These are phyloP conservation scores for Vitis hybrid DNA, from an alignment of 177 flowering plant species.

Conservation along the genomic window DNA sequence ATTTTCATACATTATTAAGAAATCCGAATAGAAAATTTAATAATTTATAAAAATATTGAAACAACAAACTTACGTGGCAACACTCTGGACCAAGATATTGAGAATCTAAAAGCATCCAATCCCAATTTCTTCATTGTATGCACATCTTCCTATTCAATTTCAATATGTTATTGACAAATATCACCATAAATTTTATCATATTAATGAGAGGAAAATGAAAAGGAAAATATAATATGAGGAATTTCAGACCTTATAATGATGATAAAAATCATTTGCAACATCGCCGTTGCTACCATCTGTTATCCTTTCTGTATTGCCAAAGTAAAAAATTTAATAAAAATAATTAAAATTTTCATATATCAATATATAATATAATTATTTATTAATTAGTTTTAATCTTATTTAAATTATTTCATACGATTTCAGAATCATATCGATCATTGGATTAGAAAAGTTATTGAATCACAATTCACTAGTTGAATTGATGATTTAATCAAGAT, in stretches of 20 bases:
- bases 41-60: no score
- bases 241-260: slow-evolving; percentile 19
- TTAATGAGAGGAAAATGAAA: background rate
- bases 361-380: background rate
- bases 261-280: slow-evolving; percentile 22
- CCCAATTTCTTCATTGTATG: slow-evolving; percentile 17
- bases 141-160: slow-evolving; percentile 20
- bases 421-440: no score
- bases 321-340: background rate
- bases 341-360: background rate
- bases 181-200: background rate
- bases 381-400: no score
- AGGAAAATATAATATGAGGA: background rate
- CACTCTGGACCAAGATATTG: slow-evolving; percentile 34
- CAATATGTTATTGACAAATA: background rate
- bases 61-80: slow-evolving; percentile 15
- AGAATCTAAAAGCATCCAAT: slow-evolving; percentile 27
- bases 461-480: no score
- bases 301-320: slow-evolving; percentile 16
- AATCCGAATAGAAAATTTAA: background rate
- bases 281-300: slow-evolving; percentile 16
- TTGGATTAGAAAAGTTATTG: no score
- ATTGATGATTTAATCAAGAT: no score
- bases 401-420: no score
- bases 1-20: no score